phyloP scores from a whole-genome alignment of 225 moss, liverwort and hornwort species.

The Physcomitrium patens region DNA sequence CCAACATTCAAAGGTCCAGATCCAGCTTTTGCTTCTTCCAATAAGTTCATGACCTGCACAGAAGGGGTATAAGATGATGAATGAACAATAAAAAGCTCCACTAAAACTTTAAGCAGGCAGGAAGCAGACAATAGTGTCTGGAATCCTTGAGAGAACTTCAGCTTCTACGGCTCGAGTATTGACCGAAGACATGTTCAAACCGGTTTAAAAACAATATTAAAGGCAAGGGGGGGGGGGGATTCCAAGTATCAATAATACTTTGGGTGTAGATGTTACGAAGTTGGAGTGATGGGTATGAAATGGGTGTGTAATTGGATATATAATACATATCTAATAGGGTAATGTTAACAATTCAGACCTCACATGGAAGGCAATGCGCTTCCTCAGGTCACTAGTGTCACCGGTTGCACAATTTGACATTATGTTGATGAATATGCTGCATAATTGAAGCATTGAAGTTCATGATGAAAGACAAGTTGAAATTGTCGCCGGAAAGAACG shows the following conservation, averaged over 20 bases:
- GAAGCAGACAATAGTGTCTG: neutral
- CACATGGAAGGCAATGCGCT: neutral
- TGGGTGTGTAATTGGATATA: no score
- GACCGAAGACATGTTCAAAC: neutral
- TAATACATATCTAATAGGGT: neutral
- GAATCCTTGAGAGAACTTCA: neutral
- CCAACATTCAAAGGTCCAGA: conserved; percentile 53
- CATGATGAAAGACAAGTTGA: neutral
- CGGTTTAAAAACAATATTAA: conserved; percentile 7
- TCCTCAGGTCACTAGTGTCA: neutral
- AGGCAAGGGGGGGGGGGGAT: neutral
- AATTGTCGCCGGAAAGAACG: neutral
- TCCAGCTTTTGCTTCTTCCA: conserved; percentile 94
- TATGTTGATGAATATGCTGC: conserved; percentile 5
- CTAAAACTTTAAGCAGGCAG: neutral
- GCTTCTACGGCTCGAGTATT: conserved; percentile 6
- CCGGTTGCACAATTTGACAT: neutral
- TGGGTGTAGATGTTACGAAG: neutral
- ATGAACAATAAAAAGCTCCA: neutral
- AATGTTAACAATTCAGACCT: neutral
- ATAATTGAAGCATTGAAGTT: neutral
- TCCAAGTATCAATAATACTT: neutral
- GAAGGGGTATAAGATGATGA: neutral
- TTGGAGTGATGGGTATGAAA: neutral
- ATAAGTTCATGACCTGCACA: conserved; percentile 83